A percentile compares a stretch with the other conserved stretches of the same genome.
Evolutionary conservation across 2,329 filamentous ascomycete genomes (phyloP).

Genomic region (Sclerotinia minor): DNA sequence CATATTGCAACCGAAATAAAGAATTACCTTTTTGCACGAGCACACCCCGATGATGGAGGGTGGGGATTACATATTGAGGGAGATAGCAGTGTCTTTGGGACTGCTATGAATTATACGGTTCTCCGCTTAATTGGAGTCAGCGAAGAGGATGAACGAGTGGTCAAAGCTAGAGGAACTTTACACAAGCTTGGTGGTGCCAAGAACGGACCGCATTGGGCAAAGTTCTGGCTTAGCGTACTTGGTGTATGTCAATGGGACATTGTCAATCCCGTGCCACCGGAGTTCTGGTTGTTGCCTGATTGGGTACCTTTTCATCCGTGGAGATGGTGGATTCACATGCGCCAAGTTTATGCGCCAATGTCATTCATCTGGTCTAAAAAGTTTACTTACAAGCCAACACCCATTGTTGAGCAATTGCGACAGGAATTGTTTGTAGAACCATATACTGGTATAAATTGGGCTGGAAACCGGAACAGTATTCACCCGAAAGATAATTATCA

Average conservation of each 20-base stretch:
- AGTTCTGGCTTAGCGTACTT: constrained; percentile 88
- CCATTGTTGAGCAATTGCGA: constrained; percentile 69
- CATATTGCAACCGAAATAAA: constrained; percentile 84
- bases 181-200: constrained; percentile 84
- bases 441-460: constrained; percentile 77
- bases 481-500: constrained; percentile 83
- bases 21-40: constrained; percentile 80
- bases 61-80: constrained; percentile 97
- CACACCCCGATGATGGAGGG: constrained; percentile 85
- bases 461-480: constrained; percentile 78
- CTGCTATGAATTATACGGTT: constrained; percentile 79
- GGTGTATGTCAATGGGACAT: constrained; percentile 86
- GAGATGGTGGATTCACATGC: constrained; percentile 98
- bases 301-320: constrained; percentile 89
- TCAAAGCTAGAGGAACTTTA: constrained; percentile 77
- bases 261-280: constrained; percentile 90
- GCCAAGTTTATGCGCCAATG: constrained; percentile 95
- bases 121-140: constrained; percentile 80
- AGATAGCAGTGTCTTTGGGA: constrained; percentile 89
- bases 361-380: constrained; percentile 82
- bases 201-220: constrained; percentile 90
- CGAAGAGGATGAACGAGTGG: constrained; percentile 79
- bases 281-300: constrained; percentile 89
- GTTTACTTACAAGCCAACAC: constrained; percentile 75
- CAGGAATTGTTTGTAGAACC: constrained; percentile 81